Evolutionary conservation across 352 stramenopile genomes (phyloP).

Genomic region (Phytopythium vexans): DNA sequence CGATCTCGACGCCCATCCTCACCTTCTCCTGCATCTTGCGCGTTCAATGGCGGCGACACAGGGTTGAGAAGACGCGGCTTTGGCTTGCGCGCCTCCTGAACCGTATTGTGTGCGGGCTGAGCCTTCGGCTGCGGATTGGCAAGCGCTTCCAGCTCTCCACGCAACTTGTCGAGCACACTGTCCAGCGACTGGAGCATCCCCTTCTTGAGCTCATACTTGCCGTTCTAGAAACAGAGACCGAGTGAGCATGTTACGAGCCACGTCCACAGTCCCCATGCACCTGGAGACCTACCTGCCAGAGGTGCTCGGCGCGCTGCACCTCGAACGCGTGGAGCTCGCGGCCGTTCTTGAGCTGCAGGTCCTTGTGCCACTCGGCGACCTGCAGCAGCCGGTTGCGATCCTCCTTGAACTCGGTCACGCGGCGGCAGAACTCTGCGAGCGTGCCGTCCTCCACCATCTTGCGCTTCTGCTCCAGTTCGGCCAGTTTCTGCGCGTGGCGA

Average conservation of each 20-base stretch:
- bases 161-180: conserved; percentile 39
- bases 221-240: conserved; percentile 22
- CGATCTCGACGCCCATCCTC: too few species aligned
- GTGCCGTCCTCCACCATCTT: conserved; percentile 83
- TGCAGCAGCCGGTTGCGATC: conserved; percentile 72
- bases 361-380: conserved; percentile 76
- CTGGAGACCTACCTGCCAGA: conserved; percentile 34
- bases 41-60: too few species aligned
- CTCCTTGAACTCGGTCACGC: conserved; percentile 82
- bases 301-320: conserved; percentile 61
- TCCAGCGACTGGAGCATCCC: conserved; percentile 49
- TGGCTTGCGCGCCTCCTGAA: too few species aligned
- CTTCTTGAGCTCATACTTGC: conserved; percentile 50
- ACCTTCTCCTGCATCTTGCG: too few species aligned
- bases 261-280: not conserved
- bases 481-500: conserved; percentile 49
- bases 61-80: too few species aligned
- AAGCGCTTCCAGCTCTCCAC: conserved; percentile 44
- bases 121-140: conserved; percentile 17
- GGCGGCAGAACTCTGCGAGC: conserved; percentile 76
- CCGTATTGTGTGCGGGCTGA: too few species aligned
- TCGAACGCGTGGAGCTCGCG: conserved; percentile 79
- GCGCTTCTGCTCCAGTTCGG: conserved; percentile 80
- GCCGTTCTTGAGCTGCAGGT: conserved; percentile 82
- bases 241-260: not conserved